These are phyloP conservation scores for Penicillium manginii DNA, from an alignment of 495 filamentous ascomycete genomes.

Conservation along the genomic window DNA sequence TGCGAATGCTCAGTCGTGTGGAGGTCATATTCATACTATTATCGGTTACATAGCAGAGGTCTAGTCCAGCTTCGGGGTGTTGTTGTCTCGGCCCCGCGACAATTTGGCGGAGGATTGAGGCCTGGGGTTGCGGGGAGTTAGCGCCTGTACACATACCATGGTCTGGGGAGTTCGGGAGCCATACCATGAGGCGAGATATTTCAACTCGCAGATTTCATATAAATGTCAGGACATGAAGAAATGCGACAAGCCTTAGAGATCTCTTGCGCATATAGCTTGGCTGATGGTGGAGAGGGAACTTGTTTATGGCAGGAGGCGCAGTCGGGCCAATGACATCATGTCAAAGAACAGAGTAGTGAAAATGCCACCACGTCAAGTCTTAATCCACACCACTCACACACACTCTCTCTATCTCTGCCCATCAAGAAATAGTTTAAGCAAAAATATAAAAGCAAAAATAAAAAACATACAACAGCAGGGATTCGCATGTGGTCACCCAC, in stretches of 20 bases:
- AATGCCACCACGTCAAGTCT: too few relatives aligned
- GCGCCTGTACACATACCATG: background rate
- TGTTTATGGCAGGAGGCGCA: conserved; percentile 23
- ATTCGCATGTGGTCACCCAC: too few relatives aligned
- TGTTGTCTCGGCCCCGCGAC: conserved; percentile 79
- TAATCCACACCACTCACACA: too few relatives aligned
- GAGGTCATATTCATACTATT: conserved; percentile 52
- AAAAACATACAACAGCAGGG: too few relatives aligned
- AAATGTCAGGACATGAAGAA: conserved; percentile 6
- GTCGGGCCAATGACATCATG: conserved; percentile 19
- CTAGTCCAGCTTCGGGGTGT: conserved; percentile 84
- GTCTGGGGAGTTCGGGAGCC: background rate
- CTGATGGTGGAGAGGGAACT: conserved; percentile 1
- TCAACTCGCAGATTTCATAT: conserved; percentile 3
- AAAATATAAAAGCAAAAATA: too few relatives aligned
- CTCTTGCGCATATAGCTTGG: background rate
- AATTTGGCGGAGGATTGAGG: conserved; percentile 71
- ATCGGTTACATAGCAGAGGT: conserved; percentile 94
- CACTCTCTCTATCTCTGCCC: too few relatives aligned
- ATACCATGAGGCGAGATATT: conserved; percentile 15
- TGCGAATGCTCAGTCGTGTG: background rate
- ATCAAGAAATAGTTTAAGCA: too few relatives aligned
- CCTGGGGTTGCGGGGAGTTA: conserved; percentile 48
- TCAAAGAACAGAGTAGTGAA: too few relatives aligned
- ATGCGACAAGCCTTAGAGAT: background rate